phyloP scores from a whole-genome alignment of 257 asterid genomes.

The Fraxinus pennsylvanica region DNA sequence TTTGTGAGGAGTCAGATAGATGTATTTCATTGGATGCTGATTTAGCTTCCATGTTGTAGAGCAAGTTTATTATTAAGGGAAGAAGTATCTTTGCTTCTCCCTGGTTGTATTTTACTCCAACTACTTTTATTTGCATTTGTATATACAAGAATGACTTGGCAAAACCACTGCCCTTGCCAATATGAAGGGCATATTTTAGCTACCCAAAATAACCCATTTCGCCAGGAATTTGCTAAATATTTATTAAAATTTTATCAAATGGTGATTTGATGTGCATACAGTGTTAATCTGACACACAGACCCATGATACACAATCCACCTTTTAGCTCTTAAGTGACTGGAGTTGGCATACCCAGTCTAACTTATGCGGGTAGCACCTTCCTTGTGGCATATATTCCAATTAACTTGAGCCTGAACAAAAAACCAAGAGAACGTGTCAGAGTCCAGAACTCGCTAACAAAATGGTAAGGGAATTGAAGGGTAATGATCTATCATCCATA shows the following conservation, averaged over 20 bases:
- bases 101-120: neutral
- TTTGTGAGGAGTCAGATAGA: neutral
- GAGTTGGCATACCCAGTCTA: neutral
- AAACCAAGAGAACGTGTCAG: neutral
- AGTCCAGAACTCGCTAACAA: neutral
- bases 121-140: neutral
- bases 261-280: neutral
- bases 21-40: neutral
- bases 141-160: neutral
- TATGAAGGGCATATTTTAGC: neutral
- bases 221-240: neutral
- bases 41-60: constrained; percentile 5
- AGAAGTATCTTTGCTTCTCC: neutral
- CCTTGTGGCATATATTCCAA: neutral
- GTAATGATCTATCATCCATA: neutral
- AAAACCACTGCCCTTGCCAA: neutral
- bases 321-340: neutral
- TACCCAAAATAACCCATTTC: neutral
- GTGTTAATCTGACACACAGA: neutral
- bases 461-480: neutral
- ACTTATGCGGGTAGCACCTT: neutral
- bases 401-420: neutral
- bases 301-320: neutral
- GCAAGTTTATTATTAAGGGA: neutral
- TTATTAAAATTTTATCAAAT: neutral